Base-by-base conservation (phyloP, 257 asterid species). In the Solanum arcanum region DNA sequence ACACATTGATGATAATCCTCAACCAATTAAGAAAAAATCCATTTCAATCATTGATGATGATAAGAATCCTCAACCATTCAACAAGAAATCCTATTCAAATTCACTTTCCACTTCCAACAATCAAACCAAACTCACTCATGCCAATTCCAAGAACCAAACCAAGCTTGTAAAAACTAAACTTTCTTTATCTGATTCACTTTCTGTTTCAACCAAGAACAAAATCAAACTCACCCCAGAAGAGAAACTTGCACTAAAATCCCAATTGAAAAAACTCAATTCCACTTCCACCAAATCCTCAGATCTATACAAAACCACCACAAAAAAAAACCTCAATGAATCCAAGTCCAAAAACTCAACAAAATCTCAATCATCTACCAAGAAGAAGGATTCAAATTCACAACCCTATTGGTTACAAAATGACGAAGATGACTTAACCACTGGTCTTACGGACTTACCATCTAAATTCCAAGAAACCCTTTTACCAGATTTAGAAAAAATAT, bases 401-500 rank as follows among this genome's bases (percentile, higher is more conserved):
- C 91, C 92, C 9, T 87, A 70, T 73, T 89, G 94, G 94, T 35
- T 93, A 56, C 93, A 90, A 1, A 93, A 92, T 13, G 94, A 91
- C 4, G 94, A 93, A 0, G 98, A 93, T 20, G 95, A 92, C 49
- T 85, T 95, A 81, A 94, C 94, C 18, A 59, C 98, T 3, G 99
- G 86, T 3, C 92, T 97, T 91, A 93, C 92, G 86, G 91, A 88
- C 86, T 91, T 96, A 70, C 94, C 98, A 44, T 89, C 96, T 42
- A 95, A 93, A 80, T 96, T 96, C 59, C 99, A 95, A 87, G 95
- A 95, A 92, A 86, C 94, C 2, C 81, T 97, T 15, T 89, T 94
- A 62, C 98, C 99, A 74, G 99, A 97, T 90, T 90, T 97, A 89
- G 95, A 93, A 52, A 92, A 77, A 83, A 91, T 97, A 56, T 97